A percentile compares a stretch with the other conserved stretches of the same genome.
Evolutionary conservation across 2,329 filamentous ascomycete species (phyloP).

Genomic region (Cladophialophora chaetospira): DNA sequence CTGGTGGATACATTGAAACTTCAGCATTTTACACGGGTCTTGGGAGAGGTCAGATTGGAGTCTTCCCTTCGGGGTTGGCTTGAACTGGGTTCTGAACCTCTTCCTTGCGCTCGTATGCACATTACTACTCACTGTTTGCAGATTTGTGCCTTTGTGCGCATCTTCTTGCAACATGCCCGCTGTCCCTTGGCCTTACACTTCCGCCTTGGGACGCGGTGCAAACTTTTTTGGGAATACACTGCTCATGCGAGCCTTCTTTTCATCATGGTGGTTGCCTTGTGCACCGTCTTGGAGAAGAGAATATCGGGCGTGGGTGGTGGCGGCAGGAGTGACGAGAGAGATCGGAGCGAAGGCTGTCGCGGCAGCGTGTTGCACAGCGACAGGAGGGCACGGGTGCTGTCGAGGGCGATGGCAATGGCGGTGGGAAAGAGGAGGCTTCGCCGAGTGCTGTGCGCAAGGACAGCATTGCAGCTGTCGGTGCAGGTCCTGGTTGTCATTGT

Average conservation of each 20-base stretch:
- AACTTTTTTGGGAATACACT: not conserved
- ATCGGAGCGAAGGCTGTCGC: no score
- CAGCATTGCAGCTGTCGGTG: no score
- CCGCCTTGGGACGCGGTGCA: not conserved
- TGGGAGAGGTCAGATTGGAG: constrained; percentile 8
- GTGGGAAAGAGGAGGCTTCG: no score
- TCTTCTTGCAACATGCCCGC: no score
- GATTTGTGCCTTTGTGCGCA: no score
- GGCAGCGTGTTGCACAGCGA: no score
- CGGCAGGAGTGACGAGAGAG: no score
- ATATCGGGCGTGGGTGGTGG: no score
- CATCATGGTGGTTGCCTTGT: constrained; percentile 1
- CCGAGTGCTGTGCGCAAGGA: no score
- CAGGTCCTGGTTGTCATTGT: no score
- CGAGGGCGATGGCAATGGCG: no score
- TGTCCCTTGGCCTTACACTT: not conserved
- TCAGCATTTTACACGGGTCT: not conserved
- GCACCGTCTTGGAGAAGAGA: not conserved
- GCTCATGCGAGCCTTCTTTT: not conserved
- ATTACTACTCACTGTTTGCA: not conserved
- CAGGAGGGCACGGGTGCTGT: no score
- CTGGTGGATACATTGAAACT: not conserved
- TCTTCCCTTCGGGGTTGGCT: not conserved
- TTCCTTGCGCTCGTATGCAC: not conserved
- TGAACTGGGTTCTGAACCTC: constrained; percentile 11